Evolutionary conservation across 768 basidiomycete species (phyloP).

Genomic region (Agaricus subrufescens): DNA sequence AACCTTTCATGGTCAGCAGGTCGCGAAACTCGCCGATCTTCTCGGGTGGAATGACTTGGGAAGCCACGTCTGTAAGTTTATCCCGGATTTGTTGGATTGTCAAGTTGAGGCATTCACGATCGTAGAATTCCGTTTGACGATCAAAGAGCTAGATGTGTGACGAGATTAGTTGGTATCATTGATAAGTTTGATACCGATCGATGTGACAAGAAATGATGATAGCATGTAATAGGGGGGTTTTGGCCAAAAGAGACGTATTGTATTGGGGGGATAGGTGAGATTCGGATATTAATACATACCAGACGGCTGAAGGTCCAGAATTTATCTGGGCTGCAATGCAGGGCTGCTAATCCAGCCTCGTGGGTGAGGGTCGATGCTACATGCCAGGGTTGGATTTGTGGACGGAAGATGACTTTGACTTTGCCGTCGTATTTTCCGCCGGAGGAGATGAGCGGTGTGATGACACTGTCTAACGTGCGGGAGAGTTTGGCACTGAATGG

Average conservation of each 20-base stretch:
- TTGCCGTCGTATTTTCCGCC: conserved; percentile 67
- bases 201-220: not conserved
- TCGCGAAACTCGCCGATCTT: conserved; percentile 54
- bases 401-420: conserved; percentile 68
- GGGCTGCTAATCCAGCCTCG: conserved; percentile 79
- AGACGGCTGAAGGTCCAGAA: conserved; percentile 77
- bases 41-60: conserved; percentile 43
- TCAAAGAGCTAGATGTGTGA: conserved; percentile 60
- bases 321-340: conserved; percentile 63
- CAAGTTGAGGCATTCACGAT: conserved; percentile 61
- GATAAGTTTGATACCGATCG: not conserved
- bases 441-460: conserved; percentile 53
- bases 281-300: conserved; percentile 30
- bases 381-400: conserved; percentile 81
- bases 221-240: too few relatives aligned
- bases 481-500: conserved; percentile 73
- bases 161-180: not conserved
- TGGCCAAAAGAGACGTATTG: too few relatives aligned
- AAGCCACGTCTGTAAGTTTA: conserved; percentile 61
- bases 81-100: conserved; percentile 72
- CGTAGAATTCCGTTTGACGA: conserved; percentile 73
- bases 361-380: conserved; percentile 68
- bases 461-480: conserved; percentile 49
- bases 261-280: too few relatives aligned
- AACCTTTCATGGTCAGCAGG: conserved; percentile 54